phyloP scores from a whole-genome alignment of 1,284 basidiomycete genomes.

The Kwoniella shivajii region DNA sequence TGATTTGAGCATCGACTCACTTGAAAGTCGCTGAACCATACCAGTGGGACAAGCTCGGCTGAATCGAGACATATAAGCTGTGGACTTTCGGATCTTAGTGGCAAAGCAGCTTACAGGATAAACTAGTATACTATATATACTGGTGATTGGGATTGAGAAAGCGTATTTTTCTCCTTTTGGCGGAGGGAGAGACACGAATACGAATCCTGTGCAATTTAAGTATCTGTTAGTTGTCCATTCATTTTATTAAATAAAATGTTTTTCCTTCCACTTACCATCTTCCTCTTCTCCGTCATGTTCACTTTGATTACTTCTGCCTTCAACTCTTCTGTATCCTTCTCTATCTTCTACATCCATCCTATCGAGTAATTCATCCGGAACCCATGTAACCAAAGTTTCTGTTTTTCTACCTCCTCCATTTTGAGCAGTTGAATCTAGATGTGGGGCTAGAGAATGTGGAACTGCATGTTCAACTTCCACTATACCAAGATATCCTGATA shows the following conservation, averaged over 20 bases:
- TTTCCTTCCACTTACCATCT: conserved; percentile 44
- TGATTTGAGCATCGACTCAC: conserved; percentile 24
- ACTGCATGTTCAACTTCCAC: conserved; percentile 59
- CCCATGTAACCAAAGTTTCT: conserved; percentile 49
- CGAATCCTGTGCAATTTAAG: conserved; percentile 46
- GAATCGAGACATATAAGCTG: conserved; percentile 2
- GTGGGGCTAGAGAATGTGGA: conserved; percentile 59
- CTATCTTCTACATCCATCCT: conserved; percentile 49
- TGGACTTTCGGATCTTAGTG: neutral
- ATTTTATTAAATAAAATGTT: too few species aligned
- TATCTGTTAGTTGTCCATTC: neutral
- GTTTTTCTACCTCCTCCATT: conserved; percentile 15
- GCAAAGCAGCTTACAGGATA: conserved; percentile 60
- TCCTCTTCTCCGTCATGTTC: conserved; percentile 40
- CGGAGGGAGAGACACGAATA: conserved; percentile 50
- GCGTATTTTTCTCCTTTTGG: conserved; percentile 81
- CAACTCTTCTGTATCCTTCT: conserved; percentile 42
- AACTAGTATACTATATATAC: conserved; percentile 86
- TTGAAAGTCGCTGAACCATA: conserved; percentile 54
- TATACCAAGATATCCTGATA: conserved; percentile 85
- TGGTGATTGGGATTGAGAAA: conserved; percentile 86
- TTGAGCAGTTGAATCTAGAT: conserved; percentile 5
- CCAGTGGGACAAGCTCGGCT: conserved; percentile 53
- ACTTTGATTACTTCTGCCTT: conserved; percentile 19
- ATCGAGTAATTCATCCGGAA: conserved; percentile 48